Percentiles rank a stretch among this genome's conserved stretches.
Evolutionary conservation across 2,329 filamentous ascomycete species (phyloP).

Genomic region (Hypoxylon sp.): DNA sequence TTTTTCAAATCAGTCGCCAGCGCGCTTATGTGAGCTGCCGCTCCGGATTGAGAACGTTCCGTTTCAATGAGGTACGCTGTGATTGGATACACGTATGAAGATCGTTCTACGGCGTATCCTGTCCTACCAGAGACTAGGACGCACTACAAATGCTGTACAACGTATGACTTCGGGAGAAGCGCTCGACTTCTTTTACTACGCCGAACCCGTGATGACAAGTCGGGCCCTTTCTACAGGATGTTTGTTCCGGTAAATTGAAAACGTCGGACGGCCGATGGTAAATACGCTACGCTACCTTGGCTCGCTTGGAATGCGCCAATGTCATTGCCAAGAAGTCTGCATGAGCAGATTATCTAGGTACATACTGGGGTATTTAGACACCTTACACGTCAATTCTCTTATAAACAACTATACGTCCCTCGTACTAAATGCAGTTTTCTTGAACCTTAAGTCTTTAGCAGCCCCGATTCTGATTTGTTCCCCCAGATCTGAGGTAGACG

Average conservation of each 20-base stretch:
- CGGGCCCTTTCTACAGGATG: background rate
- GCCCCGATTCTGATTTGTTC: background rate
- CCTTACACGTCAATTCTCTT: background rate
- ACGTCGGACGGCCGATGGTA: background rate
- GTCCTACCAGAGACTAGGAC: background rate
- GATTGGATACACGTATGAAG: constrained; percentile 23
- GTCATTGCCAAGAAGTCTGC: constrained; percentile 2
- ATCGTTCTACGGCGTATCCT: constrained; percentile 6
- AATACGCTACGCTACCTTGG: background rate
- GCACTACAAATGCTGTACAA: background rate
- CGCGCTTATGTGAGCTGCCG: constrained; percentile 25
- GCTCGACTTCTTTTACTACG: constrained; percentile 15
- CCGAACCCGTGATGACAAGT: background rate
- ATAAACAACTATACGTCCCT: constrained; percentile 1
- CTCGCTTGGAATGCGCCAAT: background rate
- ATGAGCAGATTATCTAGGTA: background rate
- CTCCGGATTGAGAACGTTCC: constrained; percentile 34
- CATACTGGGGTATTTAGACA: background rate
- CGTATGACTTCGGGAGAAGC: constrained; percentile 24
- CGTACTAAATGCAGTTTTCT: background rate
- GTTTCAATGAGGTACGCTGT: constrained; percentile 20
- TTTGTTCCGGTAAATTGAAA: background rate
- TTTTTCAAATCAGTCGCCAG: constrained; percentile 3
- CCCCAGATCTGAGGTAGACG: background rate
- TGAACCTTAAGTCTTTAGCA: background rate